Conservation (phyloP, 768 basidiomycete genomes). For the Rhodocollybia butyracea region DNA sequence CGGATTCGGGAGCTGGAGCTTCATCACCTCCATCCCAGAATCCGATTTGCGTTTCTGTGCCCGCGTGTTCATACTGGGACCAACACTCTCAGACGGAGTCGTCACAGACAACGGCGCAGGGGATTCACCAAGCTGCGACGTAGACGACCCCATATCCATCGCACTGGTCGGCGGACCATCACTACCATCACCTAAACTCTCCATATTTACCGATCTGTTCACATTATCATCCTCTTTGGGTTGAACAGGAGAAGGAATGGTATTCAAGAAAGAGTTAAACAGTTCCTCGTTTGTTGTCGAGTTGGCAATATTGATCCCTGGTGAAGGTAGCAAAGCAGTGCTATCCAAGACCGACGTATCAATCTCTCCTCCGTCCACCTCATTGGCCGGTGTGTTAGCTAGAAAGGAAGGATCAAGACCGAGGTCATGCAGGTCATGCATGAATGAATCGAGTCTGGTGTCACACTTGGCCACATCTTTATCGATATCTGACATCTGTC, state of each 20-base stretch:
- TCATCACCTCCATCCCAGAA: not conserved
- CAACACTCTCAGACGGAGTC: not conserved
- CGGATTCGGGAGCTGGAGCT: not conserved
- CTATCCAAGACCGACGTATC: constrained; percentile 1
- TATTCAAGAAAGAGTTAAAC: constrained; percentile 26
- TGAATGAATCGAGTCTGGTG: constrained; percentile 65
- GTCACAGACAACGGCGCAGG: not conserved
- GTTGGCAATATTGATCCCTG: not conserved
- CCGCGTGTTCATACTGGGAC: not conserved
- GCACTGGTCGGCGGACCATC: not conserved
- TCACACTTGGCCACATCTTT: constrained; percentile 71
- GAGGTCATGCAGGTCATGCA: constrained; percentile 64
- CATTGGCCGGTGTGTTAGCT: constrained; percentile 8
- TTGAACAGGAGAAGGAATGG: not conserved
- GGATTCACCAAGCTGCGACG: not conserved
- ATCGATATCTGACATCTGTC: constrained; percentile 60
- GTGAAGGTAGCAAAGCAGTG: not conserved
- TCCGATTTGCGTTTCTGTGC: constrained; percentile 8
- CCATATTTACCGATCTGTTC: not conserved
- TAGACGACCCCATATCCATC: not conserved
- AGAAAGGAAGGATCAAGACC: constrained; percentile 54
- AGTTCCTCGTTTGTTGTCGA: constrained; percentile 12
- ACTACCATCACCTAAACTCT: not conserved
- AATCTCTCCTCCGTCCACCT: constrained; percentile 4
- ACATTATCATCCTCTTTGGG: not conserved